phyloP scores from a whole-genome alignment of 805 yeast species.

The Naumovozyma dairenensis region DNA sequence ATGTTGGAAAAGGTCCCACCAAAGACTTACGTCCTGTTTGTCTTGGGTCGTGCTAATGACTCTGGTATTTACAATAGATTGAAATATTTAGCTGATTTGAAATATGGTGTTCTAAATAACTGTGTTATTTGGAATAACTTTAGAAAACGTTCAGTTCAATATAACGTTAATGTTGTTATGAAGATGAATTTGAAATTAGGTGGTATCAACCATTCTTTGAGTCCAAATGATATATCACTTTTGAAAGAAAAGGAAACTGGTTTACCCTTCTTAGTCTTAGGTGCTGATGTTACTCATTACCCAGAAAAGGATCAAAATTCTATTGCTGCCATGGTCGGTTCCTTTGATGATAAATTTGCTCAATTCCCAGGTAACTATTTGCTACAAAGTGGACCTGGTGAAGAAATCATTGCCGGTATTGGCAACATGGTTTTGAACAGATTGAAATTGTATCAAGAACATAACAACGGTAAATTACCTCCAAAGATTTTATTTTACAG shows the following conservation, averaged over 20 bases:
- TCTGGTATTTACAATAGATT: conserved; percentile 14
- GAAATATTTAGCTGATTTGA: conserved; percentile 15
- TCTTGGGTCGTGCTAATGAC: conserved; percentile 8
- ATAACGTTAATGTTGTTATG: conserved; percentile 16
- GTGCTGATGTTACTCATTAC: conserved; percentile 21
- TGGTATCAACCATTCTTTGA: conserved; percentile 16
- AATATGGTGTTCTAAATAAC: conserved; percentile 15
- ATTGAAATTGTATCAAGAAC: conserved; percentile 10
- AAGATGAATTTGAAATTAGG: conserved; percentile 17
- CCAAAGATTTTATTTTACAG: conserved; percentile 16
- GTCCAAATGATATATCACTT: conserved; percentile 4
- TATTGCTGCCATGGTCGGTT: conserved; percentile 15
- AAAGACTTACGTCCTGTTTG: conserved; percentile 12
- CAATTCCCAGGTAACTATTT: conserved; percentile 18
- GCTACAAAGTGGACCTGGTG: conserved; percentile 15
- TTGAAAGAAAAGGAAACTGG: conserved; percentile 11
- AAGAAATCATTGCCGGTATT: conserved; percentile 13
- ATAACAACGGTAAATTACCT: conserved; percentile 17
- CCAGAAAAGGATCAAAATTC: conserved; percentile 19
- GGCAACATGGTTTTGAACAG: conserved; percentile 11
- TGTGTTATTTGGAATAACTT: conserved; percentile 17
- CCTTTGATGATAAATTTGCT: conserved; percentile 13
- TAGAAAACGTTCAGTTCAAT: conserved; percentile 12
- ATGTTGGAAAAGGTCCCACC: conserved; percentile 10
- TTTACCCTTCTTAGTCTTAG: conserved; percentile 15